Conservation (phyloP, 176 grass and related monocot genomes). For the Zea luxurians region DNA sequence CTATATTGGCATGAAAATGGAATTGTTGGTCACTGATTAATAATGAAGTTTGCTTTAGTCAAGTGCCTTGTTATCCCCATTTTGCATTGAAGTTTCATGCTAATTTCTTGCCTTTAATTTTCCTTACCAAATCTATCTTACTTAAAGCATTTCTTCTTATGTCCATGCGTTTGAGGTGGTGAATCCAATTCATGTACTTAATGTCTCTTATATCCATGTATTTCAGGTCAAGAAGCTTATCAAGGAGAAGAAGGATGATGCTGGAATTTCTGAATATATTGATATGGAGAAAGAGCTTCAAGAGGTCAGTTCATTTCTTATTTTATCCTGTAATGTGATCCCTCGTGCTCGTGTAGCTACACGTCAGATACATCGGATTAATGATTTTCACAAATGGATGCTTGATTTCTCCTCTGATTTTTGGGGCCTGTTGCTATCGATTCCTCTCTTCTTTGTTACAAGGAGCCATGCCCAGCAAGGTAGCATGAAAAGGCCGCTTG, state of each 20-base stretch:
- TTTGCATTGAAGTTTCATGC: conserved; percentile 4
- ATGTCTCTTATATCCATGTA: not conserved
- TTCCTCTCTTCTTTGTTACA: conserved; percentile 67
- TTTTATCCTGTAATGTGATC: conserved; percentile 23
- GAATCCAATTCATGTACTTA: conserved; percentile 13
- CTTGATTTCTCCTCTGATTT: conserved; percentile 31
- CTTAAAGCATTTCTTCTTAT: not conserved
- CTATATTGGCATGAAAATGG: not conserved
- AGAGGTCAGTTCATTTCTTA: conserved; percentile 56
- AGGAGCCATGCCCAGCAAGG: conserved; percentile 60
- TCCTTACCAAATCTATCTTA: conserved; percentile 12
- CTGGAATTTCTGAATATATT: conserved; percentile 76
- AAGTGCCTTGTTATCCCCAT: not conserved
- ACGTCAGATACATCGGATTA: conserved; percentile 13
- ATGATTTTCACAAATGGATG: conserved; percentile 36
- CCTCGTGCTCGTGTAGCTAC: conserved; percentile 2
- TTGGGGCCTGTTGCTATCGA: conserved; percentile 53
- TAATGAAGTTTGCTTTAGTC: not conserved
- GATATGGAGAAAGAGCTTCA: conserved; percentile 96
- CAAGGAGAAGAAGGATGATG: conserved; percentile 66
- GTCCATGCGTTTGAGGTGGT: not conserved
- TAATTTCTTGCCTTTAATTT: not conserved
- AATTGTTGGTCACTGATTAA: conserved; percentile 2
- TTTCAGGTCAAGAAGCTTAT: conserved; percentile 72
- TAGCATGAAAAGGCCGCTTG: conserved; percentile 61